Conservation (phyloP, 352 stramenopile genomes). For the Phytophthora syringae region DNA sequence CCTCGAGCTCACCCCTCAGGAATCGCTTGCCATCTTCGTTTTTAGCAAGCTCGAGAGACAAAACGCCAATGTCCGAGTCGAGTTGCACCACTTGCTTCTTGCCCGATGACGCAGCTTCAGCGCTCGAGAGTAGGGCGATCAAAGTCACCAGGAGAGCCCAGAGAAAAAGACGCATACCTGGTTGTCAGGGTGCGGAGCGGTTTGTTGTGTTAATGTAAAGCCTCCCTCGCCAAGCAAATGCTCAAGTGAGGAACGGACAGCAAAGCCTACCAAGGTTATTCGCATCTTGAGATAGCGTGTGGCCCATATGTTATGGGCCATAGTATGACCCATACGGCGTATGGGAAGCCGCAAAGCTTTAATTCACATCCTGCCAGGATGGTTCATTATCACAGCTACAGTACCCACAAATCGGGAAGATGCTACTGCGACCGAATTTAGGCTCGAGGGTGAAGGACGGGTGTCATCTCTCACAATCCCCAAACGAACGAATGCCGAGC, state of each 20-base stretch:
- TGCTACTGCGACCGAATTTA: too few species aligned
- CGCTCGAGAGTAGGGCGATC: neutral
- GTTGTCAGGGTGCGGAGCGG: neutral
- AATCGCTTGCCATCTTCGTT: neutral
- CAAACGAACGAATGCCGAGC: too few species aligned
- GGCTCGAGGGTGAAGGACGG: too few species aligned
- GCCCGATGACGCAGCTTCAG: neutral
- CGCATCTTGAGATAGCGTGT: too few species aligned
- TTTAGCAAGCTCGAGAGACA: neutral
- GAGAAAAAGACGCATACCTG: conserved; percentile 2
- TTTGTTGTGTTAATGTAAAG: neutral
- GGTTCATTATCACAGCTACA: too few species aligned
- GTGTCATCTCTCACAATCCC: too few species aligned
- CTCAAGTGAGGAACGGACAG: neutral
- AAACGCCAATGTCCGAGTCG: neutral
- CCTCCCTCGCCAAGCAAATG: neutral
- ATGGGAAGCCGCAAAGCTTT: too few species aligned
- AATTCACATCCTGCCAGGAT: too few species aligned
- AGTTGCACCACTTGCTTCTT: neutral
- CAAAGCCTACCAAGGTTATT: too few species aligned
- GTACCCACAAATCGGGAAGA: too few species aligned
- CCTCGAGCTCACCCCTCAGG: neutral
- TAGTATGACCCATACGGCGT: too few species aligned
- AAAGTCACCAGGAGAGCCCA: neutral
- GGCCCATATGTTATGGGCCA: too few species aligned